phyloP scores from a whole-genome alignment of 192 early-diverging fungal species.

The Geranomyces variabilis region DNA sequence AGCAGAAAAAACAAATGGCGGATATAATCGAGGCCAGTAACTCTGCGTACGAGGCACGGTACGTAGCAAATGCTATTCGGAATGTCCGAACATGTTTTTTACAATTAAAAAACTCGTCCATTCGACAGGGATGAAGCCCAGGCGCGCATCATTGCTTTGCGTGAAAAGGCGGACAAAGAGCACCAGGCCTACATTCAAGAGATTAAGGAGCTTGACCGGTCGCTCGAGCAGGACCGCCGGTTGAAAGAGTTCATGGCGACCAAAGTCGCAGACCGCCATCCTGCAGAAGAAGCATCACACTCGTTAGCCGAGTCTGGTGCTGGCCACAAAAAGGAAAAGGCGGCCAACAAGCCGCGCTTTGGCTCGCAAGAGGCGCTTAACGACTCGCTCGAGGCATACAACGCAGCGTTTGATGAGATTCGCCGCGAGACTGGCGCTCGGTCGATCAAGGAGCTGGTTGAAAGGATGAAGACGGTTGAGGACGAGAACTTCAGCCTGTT shows the following conservation, averaged over 20 bases:
- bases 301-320: not conserved
- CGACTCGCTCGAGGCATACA: constrained; percentile 56
- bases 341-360: constrained; percentile 28
- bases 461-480: constrained; percentile 61
- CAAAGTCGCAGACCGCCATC: constrained; percentile 53
- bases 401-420: constrained; percentile 55
- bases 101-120: not conserved
- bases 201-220: constrained; percentile 63
- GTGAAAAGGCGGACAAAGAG: constrained; percentile 68
- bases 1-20: constrained; percentile 66
- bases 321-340: constrained; percentile 35
- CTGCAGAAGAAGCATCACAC: constrained; percentile 8
- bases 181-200: constrained; percentile 66
- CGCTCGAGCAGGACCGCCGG: constrained; percentile 60
- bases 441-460: constrained; percentile 57
- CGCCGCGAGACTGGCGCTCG: constrained; percentile 58
- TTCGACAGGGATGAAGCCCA: constrained; percentile 60
- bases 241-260: constrained; percentile 68
- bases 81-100: not conserved
- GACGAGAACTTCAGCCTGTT: constrained; percentile 69
- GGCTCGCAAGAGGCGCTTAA: constrained; percentile 52
- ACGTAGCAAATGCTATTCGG: not conserved
- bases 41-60: constrained; percentile 65
- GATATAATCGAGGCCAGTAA: constrained; percentile 66
- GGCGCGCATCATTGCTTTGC: constrained; percentile 53